These are phyloP conservation scores for Fusarium circinatum DNA, from an alignment of 2,329 filamentous ascomycete species.

Conservation along the genomic window DNA sequence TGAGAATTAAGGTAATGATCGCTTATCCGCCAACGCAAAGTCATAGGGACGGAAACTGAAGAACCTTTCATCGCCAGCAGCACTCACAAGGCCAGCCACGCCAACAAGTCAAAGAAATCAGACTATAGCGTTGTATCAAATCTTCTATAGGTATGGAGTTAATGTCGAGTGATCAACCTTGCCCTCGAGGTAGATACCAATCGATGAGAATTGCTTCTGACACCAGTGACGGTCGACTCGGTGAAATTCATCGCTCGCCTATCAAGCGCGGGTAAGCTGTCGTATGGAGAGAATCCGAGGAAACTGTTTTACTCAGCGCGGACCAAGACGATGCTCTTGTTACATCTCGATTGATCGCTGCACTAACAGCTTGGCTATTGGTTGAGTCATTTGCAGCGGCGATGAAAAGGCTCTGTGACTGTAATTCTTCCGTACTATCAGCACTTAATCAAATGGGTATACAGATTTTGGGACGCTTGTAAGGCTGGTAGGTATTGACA, in stretches of 20 bases:
- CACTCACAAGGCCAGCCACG: background rate
- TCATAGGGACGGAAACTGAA: no score
- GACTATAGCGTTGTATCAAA: background rate
- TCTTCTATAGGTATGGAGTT: background rate
- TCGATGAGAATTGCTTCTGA: background rate
- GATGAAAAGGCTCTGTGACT: background rate
- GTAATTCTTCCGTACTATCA: rapidly evolving
- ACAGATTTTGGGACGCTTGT: rapidly evolving
- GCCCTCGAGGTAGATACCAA: background rate
- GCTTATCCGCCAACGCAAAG: background rate
- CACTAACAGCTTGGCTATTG: background rate
- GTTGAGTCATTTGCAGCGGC: no score
- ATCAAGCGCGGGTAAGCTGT: rapidly evolving
- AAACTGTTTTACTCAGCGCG: background rate
- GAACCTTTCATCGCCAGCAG: no score
- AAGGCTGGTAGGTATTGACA: background rate
- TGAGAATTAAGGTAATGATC: background rate
- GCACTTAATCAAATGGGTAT: background rate
- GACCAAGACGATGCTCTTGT: background rate
- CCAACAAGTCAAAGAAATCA: background rate
- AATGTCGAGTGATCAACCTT: background rate
- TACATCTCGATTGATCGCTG: background rate
- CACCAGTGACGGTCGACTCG: rapidly evolving
- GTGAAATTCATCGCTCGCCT: background rate
- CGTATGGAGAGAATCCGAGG: background rate